Conservation (phyloP, 208 protist genomes). For the Leptomonas seymouri region DNA sequence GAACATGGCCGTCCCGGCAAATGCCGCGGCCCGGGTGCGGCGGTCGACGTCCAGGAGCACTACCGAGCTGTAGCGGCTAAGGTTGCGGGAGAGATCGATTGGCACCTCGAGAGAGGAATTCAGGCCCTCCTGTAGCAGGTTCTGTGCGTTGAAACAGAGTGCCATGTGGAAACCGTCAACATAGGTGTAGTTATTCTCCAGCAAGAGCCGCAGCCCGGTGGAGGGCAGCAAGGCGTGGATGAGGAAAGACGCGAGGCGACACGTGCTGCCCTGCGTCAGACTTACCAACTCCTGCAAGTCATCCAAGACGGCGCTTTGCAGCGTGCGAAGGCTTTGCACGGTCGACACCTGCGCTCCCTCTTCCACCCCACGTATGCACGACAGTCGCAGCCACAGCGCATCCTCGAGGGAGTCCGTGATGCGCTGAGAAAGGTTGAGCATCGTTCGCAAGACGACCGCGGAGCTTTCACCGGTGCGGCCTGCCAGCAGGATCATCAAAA, state of each 20-base stretch:
- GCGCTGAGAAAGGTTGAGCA: slow-evolving; percentile 40
- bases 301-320: slow-evolving; percentile 68
- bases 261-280: slow-evolving; percentile 55
- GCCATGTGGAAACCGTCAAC: slow-evolving; percentile 81
- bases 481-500: slow-evolving; percentile 77
- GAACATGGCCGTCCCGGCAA: slow-evolving; percentile 65
- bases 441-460: slow-evolving; percentile 21
- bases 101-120: slow-evolving; percentile 54
- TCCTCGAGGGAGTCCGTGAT: slow-evolving; percentile 73
- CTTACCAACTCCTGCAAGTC: slow-evolving; percentile 73
- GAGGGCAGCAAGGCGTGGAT: slow-evolving; percentile 75
- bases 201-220: slow-evolving; percentile 67
- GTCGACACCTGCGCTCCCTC: slow-evolving; percentile 36
- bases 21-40: slow-evolving; percentile 25
- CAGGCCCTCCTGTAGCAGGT: slow-evolving; percentile 44
- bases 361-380: slow-evolving; percentile 44
- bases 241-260: slow-evolving; percentile 70
- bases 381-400: slow-evolving; percentile 61
- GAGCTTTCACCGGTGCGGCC: slow-evolving; percentile 63
- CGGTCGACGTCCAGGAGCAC: slow-evolving; percentile 57
- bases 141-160: slow-evolving; percentile 66
- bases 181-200: slow-evolving; percentile 59
- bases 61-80: slow-evolving; percentile 62
- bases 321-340: slow-evolving; percentile 60
- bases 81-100: slow-evolving; percentile 57